A percentile compares a stretch with the other conserved stretches of the same genome.
Evolutionary conservation across 1,284 basidiomycete species (phyloP).

Genomic region (Fomitopsis schrenkii): DNA sequence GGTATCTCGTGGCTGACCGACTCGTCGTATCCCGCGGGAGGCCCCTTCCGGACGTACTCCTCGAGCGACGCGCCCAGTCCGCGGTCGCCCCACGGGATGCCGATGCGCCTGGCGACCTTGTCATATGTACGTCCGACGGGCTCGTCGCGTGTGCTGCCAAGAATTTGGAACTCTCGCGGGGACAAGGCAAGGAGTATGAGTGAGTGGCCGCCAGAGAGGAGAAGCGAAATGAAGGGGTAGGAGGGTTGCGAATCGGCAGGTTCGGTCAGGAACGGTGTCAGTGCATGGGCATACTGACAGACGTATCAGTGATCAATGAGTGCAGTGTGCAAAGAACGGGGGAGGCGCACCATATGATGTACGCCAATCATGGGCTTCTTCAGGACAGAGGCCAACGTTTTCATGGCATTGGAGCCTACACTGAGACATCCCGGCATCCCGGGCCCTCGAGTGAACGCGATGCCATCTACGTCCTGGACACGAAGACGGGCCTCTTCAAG

Average conservation of each 20-base stretch:
- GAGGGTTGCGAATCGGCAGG: constrained; percentile 44
- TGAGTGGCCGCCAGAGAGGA: constrained; percentile 91
- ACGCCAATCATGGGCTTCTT: constrained; percentile 84
- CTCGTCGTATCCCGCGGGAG: not conserved
- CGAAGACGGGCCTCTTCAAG: constrained; percentile 58
- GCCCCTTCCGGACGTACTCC: constrained; percentile 43
- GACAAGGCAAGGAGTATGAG: constrained; percentile 75
- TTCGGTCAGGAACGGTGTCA: constrained; percentile 78
- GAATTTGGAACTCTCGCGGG: constrained; percentile 55
- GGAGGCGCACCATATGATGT: constrained; percentile 83
- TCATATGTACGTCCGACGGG: constrained; percentile 79
- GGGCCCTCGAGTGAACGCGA: constrained; percentile 91
- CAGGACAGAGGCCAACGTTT: constrained; percentile 72
- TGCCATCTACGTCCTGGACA: constrained; percentile 70
- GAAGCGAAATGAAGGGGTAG: constrained; percentile 85
- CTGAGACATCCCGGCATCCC: constrained; percentile 81
- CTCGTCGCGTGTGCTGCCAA: constrained; percentile 76
- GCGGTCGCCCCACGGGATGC: constrained; percentile 54
- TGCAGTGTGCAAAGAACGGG: not conserved
- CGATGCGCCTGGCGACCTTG: constrained; percentile 70
- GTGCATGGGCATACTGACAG: constrained; percentile 88
- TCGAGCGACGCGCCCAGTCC: constrained; percentile 81
- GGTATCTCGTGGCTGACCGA: constrained; percentile 25
- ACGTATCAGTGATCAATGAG: not conserved
- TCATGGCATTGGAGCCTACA: constrained; percentile 76